A percentile compares a stretch with the other conserved stretches of the same genome.
Evolutionary conservation across 2,329 filamentous ascomycete species (phyloP).

Genomic region (Ophiostoma australiae): DNA sequence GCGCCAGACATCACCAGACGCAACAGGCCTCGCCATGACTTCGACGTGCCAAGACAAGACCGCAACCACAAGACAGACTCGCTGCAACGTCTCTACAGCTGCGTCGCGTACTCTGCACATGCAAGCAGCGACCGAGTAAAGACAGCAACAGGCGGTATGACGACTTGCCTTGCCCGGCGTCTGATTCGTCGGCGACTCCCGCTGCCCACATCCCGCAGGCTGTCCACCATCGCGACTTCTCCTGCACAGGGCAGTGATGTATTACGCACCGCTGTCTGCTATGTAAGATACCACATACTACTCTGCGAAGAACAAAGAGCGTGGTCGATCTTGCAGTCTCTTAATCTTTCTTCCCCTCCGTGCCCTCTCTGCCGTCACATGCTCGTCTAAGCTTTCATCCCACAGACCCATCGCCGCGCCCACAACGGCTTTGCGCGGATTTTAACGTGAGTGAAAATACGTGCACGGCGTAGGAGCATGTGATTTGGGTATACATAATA

Average conservation of each 20-base stretch:
- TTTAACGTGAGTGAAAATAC: neutral
- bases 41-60: neutral
- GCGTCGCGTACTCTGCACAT: neutral
- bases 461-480: neutral
- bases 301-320: no score
- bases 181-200: neutral
- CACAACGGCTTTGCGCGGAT: neutral
- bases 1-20: no score
- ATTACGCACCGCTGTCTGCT: no score
- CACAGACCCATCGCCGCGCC: neutral
- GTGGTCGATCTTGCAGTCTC: no score
- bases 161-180: neutral
- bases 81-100: neutral
- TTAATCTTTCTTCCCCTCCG: no score
- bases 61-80: neutral
- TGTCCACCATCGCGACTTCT: no score
- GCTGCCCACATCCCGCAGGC: neutral
- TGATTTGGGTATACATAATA: no score
- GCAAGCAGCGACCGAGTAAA: neutral
- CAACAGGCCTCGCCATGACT: no score
- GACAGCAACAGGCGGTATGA: neutral
- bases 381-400: neutral
- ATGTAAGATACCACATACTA: no score
- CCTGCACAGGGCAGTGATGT: no score
- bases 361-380: neutral